A percentile compares a stretch with the other conserved stretches of the same genome.
These are phyloP conservation scores for Rhynchospora breviuscula DNA, from an alignment of 176 grass and related monocot genomes.

Conservation along the genomic window DNA sequence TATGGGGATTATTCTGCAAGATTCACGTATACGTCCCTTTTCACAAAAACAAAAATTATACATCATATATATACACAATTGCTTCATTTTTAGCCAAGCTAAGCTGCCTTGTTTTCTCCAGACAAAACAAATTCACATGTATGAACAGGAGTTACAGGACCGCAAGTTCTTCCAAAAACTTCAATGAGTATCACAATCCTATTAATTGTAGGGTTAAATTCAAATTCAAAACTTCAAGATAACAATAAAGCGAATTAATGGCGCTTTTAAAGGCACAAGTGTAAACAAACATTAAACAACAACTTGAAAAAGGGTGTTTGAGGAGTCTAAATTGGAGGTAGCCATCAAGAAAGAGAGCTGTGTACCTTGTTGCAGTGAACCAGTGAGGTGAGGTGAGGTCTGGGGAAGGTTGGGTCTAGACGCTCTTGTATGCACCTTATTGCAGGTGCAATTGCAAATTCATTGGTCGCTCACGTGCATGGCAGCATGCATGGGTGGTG, in stretches of 20 bases:
- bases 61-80: no score
- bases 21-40: not conserved
- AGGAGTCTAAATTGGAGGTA: not conserved
- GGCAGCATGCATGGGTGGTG: not conserved
- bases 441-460: not conserved
- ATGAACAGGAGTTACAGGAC: not conserved
- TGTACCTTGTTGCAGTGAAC: no score
- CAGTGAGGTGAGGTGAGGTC: not conserved
- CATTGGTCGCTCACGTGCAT: not conserved
- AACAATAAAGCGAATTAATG: not conserved
- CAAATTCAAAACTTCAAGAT: not conserved
- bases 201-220: not conserved
- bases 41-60: not conserved
- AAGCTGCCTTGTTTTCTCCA: not conserved
- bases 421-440: not conserved
- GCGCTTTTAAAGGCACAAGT: not conserved
- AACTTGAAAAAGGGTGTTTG: not conserved
- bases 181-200: not conserved
- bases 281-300: not conserved
- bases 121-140: not conserved
- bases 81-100: no score
- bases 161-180: not conserved
- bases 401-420: slow-evolving; percentile 4
- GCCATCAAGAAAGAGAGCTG: not conserved
- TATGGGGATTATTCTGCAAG: not conserved